A percentile compares a stretch with the other conserved stretches of the same genome.
phyloP scores from a whole-genome alignment of 169 alveolate species.

The Plasmodium ovale region DNA sequence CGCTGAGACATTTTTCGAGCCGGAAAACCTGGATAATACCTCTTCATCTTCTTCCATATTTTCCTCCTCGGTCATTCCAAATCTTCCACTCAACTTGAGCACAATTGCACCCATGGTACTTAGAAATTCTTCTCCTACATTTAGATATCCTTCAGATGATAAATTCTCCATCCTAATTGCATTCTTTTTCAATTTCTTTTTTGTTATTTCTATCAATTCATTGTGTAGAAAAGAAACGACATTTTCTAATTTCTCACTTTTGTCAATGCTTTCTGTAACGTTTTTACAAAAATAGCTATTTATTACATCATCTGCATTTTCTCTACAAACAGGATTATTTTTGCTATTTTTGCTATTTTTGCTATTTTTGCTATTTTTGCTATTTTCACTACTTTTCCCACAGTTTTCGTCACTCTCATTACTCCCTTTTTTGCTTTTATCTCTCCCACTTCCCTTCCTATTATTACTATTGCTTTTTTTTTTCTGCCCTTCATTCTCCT shows the following conservation, averaged over 20 bases:
- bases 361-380: neutral
- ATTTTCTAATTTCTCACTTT: slow-evolving; percentile 34
- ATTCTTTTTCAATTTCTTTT: slow-evolving; percentile 57
- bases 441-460: neutral
- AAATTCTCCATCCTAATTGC: slow-evolving; percentile 30
- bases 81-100: slow-evolving; percentile 8
- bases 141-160: slow-evolving; percentile 3
- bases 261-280: slow-evolving; percentile 38
- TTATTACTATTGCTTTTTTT: neutral
- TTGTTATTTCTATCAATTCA: slow-evolving; percentile 63
- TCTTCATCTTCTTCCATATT: neutral
- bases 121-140: slow-evolving; percentile 60
- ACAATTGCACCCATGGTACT: slow-evolving; percentile 39
- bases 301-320: slow-evolving; percentile 17
- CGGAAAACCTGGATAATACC: neutral
- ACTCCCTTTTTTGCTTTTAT: neutral
- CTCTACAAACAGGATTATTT: neutral
- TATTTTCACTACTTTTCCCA: neutral
- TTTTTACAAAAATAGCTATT: slow-evolving; percentile 47
- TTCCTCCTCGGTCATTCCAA: slow-evolving; percentile 17
- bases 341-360: neutral
- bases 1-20: neutral
- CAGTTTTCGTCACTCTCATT: neutral
- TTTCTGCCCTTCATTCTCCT: neutral
- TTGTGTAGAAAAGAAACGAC: slow-evolving; percentile 28